Conservation (phyloP, 257 asterid genomes). For the Mentha longifolia region DNA sequence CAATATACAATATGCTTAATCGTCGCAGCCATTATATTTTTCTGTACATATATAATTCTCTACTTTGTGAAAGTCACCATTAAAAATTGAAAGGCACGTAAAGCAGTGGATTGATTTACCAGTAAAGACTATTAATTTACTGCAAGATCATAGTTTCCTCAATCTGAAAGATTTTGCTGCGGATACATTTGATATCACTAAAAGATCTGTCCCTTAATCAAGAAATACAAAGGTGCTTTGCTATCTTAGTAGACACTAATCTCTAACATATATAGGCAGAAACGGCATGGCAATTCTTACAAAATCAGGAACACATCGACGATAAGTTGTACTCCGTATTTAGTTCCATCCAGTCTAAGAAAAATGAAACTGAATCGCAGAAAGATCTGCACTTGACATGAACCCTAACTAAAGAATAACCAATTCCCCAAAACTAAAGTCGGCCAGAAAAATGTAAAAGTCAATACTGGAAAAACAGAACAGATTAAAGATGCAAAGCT, state of each 20-base stretch:
- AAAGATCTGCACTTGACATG: conserved; percentile 4
- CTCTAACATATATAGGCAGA: neutral
- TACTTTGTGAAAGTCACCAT: neutral
- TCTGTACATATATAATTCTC: neutral
- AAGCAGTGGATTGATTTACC: neutral
- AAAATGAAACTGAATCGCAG: neutral
- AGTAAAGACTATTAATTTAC: conserved; percentile 3
- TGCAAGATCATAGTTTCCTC: conserved; percentile 3
- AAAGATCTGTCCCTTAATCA: neutral
- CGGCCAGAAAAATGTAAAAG: neutral
- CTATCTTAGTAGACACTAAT: conserved; percentile 9
- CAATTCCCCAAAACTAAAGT: neutral
- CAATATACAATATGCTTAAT: conserved; percentile 15
- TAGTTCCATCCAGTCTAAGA: neutral
- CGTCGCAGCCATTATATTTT: conserved; percentile 6
- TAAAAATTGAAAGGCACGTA: neutral
- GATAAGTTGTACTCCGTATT: neutral
- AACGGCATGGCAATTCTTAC: neutral
- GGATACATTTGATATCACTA: conserved; percentile 8
- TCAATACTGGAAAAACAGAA: neutral
- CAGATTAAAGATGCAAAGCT: conserved; percentile 1
- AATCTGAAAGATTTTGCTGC: neutral
- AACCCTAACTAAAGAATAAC: conserved; percentile 8
- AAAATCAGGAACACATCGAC: neutral
- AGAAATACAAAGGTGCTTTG: neutral